Evolutionary conservation across 73 alveolate species (phyloP), one percentile per base, ranked within the genome.

Genomic region (Paramecium sexaurelia): DNA sequence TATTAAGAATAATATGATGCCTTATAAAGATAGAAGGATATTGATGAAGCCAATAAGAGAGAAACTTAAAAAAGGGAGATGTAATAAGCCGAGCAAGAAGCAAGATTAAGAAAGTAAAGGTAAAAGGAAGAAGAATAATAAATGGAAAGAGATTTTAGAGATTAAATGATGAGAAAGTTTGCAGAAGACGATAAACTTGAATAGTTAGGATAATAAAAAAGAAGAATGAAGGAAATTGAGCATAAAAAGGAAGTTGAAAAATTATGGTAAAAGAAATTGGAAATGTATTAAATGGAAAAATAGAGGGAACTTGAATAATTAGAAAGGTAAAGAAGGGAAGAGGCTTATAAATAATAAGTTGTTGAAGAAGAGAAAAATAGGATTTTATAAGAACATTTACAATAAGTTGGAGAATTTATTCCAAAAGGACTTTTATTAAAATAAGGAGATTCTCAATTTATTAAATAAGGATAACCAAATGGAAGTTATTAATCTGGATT

Each of bases 101-200:
- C 85, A 32, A 69, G 87, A 69, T 51, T 35, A 8, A 82, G 37
- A 43, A 88, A 88, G 33, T 75, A 88, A 69, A 88, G 51, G 29
- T 69, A 88, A 36, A 68, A 40, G 33, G 94, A 75, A 29, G 94
- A 88, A 37, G 94, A 88, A 41, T 68, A 55, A 47, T 68, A 66
- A 71, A 88, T 88, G 94, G 94, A 88, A 88, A 43, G 87, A 68
- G 85, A 88, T 24, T 88, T 88, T 57, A 88, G 94, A 88, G 94
- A 88, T 68, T 19, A 20, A 43, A 88, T 88, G 94, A 68, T 88
- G 90, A 56, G 56, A 22, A 88, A 88, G 83, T 88, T 68, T 88
- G 94, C 94, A 26, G 73, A 88, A 17, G 94, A 88, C 22, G 94
- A 88, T 41, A 88, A 88, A 24, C 39, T 88, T 37, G 94, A 88